A percentile compares a stretch with the other conserved stretches of the same genome.
Conservation (phyloP, 768 basidiomycete species). For the Lentinula boryana region DNA sequence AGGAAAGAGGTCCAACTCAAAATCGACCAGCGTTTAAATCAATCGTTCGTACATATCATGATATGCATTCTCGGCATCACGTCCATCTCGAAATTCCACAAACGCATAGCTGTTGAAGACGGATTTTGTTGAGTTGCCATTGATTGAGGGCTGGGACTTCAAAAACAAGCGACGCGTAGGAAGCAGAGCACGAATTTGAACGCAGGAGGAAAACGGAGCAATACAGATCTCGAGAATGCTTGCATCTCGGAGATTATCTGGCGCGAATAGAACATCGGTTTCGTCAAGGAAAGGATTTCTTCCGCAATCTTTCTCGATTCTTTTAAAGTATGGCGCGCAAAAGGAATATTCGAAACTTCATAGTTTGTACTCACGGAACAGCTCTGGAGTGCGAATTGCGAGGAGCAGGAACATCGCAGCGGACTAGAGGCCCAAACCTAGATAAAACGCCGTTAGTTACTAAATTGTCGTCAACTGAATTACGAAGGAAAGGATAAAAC, state of each 20-base stretch:
- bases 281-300: not conserved
- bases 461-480: not conserved
- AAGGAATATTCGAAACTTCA: slow-evolving; percentile 11
- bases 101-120: slow-evolving; percentile 71
- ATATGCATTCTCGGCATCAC: slow-evolving; percentile 80
- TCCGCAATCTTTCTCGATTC: not conserved
- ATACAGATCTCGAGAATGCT: too few relatives aligned
- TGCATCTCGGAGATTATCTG: not conserved
- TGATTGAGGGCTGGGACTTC: slow-evolving; percentile 20
- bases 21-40: not conserved
- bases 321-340: slow-evolving; percentile 7
- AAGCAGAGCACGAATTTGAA: not conserved
- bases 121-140: slow-evolving; percentile 52
- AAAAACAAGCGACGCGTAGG: not conserved
- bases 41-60: slow-evolving; percentile 62
- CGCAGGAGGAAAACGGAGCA: not conserved
- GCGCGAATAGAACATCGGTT: not conserved
- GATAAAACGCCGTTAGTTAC: slow-evolving; percentile 3
- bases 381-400: slow-evolving; percentile 68
- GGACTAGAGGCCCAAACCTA: slow-evolving; percentile 78
- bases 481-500: not conserved
- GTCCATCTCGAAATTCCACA: slow-evolving; percentile 73
- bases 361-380: slow-evolving; percentile 69
- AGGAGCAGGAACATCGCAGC: slow-evolving; percentile 87
- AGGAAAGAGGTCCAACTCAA: not conserved